Evolutionary conservation across 2,329 filamentous ascomycete genomes (phyloP).

Genomic region (Neofusicoccum kwambonambiense): DNA sequence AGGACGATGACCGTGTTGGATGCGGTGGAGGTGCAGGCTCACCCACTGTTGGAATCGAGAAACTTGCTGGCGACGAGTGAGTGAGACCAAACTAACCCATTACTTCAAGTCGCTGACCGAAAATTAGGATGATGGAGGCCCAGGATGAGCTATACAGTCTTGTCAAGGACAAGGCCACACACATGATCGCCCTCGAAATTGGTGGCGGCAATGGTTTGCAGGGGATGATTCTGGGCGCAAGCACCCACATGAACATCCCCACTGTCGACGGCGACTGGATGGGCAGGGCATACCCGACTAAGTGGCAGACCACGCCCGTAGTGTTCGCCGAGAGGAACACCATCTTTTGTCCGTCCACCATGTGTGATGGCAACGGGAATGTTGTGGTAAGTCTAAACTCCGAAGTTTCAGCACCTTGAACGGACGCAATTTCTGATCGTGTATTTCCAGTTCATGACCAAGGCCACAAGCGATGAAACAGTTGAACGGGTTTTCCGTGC

Average conservation of each 20-base stretch:
- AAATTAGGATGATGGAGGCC: slow-evolving; percentile 30
- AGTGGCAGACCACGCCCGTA: slow-evolving; percentile 45
- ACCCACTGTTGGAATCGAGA: slow-evolving; percentile 43
- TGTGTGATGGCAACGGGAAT: slow-evolving; percentile 45
- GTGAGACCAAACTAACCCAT: slow-evolving; percentile 21
- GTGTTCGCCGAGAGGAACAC: slow-evolving; percentile 42
- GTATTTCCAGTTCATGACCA: slow-evolving; percentile 31
- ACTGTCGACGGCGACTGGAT: slow-evolving; percentile 50
- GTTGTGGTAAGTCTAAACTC: slow-evolving; percentile 23
- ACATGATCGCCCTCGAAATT: slow-evolving; percentile 19
- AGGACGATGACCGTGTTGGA: slow-evolving; percentile 39
- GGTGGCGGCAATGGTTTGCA: slow-evolving; percentile 26
- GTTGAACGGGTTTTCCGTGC: slow-evolving; percentile 38
- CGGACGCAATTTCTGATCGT: too few relatives aligned
- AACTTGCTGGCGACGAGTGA: slow-evolving; percentile 38
- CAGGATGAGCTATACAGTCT: slow-evolving; percentile 36
- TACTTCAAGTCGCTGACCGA: neutral
- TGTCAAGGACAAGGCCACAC: slow-evolving; percentile 33
- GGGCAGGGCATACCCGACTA: slow-evolving; percentile 49
- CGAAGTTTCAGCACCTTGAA: too few relatives aligned
- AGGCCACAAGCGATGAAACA: slow-evolving; percentile 37
- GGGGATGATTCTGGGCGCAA: slow-evolving; percentile 38
- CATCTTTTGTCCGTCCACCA: slow-evolving; percentile 38
- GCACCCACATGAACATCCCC: slow-evolving; percentile 41
- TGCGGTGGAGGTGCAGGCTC: slow-evolving; percentile 50